Evolutionary conservation across 83 land plant genomes (phyloP).

Genomic region (Picea mariana): DNA sequence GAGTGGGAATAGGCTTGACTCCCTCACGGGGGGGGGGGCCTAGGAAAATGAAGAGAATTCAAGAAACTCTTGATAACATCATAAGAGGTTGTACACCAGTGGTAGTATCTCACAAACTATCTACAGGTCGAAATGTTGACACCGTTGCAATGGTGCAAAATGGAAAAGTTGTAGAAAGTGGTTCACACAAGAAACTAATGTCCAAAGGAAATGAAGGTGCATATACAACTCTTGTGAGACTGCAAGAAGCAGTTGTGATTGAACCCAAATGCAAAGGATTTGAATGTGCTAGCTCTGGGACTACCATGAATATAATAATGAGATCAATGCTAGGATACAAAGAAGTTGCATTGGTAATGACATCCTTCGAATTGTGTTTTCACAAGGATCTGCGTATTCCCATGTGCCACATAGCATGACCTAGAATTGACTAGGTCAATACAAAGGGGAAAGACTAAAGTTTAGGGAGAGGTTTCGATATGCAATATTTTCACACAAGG

Average conservation of each 20-base stretch:
- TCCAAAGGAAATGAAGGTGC: slow-evolving; percentile 14
- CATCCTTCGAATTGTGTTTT: too few relatives aligned
- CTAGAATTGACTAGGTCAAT: too few relatives aligned
- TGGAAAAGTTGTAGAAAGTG: slow-evolving; percentile 62
- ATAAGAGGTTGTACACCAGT: slow-evolving; percentile 52
- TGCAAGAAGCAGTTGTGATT: slow-evolving; percentile 25
- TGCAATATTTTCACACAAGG: too few relatives aligned
- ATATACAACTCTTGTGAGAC: slow-evolving; percentile 28
- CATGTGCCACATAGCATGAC: too few relatives aligned
- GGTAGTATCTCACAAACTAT: slow-evolving; percentile 56
- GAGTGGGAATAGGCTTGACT: too few relatives aligned
- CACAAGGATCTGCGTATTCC: too few relatives aligned
- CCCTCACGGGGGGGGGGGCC: too few relatives aligned
- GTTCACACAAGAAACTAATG: slow-evolving; percentile 44
- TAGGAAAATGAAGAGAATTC: slow-evolving; percentile 15
- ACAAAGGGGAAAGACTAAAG: too few relatives aligned
- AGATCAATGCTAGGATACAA: too few relatives aligned
- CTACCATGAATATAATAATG: too few relatives aligned
- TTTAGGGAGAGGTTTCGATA: too few relatives aligned
- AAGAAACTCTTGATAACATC: slow-evolving; percentile 44
- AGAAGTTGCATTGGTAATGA: too few relatives aligned
- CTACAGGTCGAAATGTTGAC: slow-evolving; percentile 55
- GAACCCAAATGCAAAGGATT: neutral
- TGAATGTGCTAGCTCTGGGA: neutral
- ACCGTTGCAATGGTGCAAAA: slow-evolving; percentile 44